phyloP scores from a whole-genome alignment of 345 rosid genomes.

The Orychophragmus violaceus region DNA sequence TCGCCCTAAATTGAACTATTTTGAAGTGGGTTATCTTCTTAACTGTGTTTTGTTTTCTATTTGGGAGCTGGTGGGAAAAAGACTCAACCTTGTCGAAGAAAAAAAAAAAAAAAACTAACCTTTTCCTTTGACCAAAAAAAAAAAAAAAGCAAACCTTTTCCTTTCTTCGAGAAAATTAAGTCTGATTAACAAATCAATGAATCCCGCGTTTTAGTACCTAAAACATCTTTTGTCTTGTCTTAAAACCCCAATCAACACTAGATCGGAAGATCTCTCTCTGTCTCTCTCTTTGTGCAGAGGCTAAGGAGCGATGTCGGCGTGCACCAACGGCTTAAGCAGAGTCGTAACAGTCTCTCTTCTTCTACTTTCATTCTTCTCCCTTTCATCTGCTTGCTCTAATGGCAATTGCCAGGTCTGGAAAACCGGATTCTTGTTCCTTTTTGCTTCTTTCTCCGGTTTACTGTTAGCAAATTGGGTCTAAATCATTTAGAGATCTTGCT shows the following conservation, averaged over 20 bases:
- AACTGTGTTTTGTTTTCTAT: too few species aligned
- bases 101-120: not conserved
- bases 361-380: constrained; percentile 34
- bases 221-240: constrained; percentile 32
- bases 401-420: constrained; percentile 62
- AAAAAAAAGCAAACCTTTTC: not conserved
- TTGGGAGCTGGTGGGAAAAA: constrained; percentile 28
- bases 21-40: constrained; percentile 21
- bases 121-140: not conserved
- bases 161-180: not conserved
- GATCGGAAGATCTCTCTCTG: constrained; percentile 7
- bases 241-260: constrained; percentile 26
- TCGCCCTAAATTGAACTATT: constrained; percentile 6
- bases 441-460: not conserved
- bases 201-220: constrained; percentile 37
- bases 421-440: constrained; percentile 17
- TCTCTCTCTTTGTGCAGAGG: constrained; percentile 25
- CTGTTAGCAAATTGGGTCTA: constrained; percentile 11
- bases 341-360: constrained; percentile 34
- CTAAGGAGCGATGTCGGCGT: constrained; percentile 43
- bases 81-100: constrained; percentile 17
- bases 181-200: constrained; percentile 21
- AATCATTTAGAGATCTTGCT: not conserved
- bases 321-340: constrained; percentile 49
- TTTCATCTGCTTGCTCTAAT: constrained; percentile 49